phyloP scores from a whole-genome alignment of 2,329 filamentous ascomycete genomes.

The Talaromyces marneffei region DNA sequence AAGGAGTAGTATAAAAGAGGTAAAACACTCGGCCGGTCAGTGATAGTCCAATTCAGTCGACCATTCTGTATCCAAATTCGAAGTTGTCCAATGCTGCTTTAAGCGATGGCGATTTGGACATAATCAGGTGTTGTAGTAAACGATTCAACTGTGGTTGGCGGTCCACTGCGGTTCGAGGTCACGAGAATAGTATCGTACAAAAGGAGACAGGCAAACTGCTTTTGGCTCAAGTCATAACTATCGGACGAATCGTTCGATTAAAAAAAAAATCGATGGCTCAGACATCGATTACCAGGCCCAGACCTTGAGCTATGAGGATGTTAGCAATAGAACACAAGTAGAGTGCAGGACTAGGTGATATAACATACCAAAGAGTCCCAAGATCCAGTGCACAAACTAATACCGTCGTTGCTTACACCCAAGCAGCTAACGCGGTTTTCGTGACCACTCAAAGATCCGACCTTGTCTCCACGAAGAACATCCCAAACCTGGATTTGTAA shows the following conservation, averaged over 20 bases:
- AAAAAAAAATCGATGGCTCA: slow-evolving; percentile 34
- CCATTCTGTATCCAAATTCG: slow-evolving; percentile 2
- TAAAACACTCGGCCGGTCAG: slow-evolving; percentile 16
- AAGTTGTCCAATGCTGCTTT: slow-evolving; percentile 11
- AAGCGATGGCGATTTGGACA: neutral
- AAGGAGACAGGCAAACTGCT: slow-evolving; percentile 24
- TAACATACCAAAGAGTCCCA: slow-evolving; percentile 94
- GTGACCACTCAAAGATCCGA: slow-evolving; percentile 92
- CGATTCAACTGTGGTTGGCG: slow-evolving; percentile 23
- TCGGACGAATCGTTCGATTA: slow-evolving; percentile 30
- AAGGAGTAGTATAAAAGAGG: slow-evolving; percentile 23
- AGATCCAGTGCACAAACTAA: slow-evolving; percentile 97
- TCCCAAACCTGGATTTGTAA: slow-evolving; percentile 75
- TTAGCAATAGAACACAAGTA: neutral
- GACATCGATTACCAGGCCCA: slow-evolving; percentile 64
- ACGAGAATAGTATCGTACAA: slow-evolving; percentile 44
- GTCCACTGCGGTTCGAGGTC: slow-evolving; percentile 18
- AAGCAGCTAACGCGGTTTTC: slow-evolving; percentile 98
- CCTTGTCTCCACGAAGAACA: slow-evolving; percentile 90
- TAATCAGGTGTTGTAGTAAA: slow-evolving; percentile 15
- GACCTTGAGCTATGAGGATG: slow-evolving; percentile 64
- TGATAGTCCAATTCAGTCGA: neutral
- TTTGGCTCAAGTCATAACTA: slow-evolving; percentile 22
- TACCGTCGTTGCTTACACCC: slow-evolving; percentile 97
- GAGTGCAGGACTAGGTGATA: neutral